Evolutionary conservation across 2,329 filamentous ascomycete genomes (phyloP).

Genomic region (Juglanconis oblonga): DNA sequence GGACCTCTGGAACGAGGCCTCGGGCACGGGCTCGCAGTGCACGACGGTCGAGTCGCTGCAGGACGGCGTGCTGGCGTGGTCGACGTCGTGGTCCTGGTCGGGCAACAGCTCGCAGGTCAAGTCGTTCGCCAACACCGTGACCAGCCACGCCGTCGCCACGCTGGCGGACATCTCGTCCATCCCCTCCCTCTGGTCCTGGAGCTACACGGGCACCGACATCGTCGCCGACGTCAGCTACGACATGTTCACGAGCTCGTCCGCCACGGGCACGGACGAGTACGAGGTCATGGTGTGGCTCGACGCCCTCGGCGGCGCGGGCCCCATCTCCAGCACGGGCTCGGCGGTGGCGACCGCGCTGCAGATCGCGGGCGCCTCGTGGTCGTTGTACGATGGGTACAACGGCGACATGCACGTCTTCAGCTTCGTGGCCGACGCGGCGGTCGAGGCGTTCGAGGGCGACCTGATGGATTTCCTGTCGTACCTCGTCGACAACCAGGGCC

Average conservation of each 20-base stretch:
- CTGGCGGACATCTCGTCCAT: slow-evolving; percentile 34
- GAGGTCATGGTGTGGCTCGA: slow-evolving; percentile 66
- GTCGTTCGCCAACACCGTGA: slow-evolving; percentile 42
- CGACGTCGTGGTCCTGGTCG: slow-evolving; percentile 41
- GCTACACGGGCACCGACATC: slow-evolving; percentile 29
- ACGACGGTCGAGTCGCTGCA: slow-evolving; percentile 31
- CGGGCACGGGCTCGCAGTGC: slow-evolving; percentile 40
- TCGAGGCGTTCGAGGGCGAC: slow-evolving; percentile 54
- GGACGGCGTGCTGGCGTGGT: slow-evolving; percentile 35
- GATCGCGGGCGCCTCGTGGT: slow-evolving; percentile 51
- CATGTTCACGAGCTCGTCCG: slow-evolving; percentile 51
- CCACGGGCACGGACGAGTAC: slow-evolving; percentile 43
- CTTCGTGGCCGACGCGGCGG: slow-evolving; percentile 39
- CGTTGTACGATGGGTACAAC: slow-evolving; percentile 57
- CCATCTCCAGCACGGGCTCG: slow-evolving; percentile 51
- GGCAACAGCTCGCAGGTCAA: slow-evolving; percentile 39
- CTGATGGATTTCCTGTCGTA: slow-evolving; percentile 56
- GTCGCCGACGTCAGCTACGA: slow-evolving; percentile 60
- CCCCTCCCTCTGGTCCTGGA: slow-evolving; percentile 35
- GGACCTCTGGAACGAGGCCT: slow-evolving; percentile 45
- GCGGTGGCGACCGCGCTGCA: slow-evolving; percentile 48
- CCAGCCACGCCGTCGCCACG: slow-evolving; percentile 28
- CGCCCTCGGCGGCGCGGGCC: slow-evolving; percentile 54
- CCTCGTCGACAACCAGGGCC: slow-evolving; percentile 44
- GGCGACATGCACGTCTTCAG: slow-evolving; percentile 58